Evolutionary conservation across 768 basidiomycete genomes (phyloP), one percentile per base, ranked within the genome.

Genomic region (Agrocybe chaxingu): DNA sequence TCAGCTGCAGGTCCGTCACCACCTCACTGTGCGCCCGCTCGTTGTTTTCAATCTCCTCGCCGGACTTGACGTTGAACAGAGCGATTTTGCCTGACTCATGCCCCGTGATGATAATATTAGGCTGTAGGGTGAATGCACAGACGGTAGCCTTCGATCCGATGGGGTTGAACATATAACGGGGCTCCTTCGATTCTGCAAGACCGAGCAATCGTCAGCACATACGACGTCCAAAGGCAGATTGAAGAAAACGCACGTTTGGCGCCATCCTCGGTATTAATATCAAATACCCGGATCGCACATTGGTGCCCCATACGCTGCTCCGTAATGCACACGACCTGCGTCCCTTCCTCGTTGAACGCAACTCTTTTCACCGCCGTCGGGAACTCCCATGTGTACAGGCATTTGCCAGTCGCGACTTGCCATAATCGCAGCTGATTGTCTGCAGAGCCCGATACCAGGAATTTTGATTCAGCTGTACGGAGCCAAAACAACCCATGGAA

Each of bases 291-390:
- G 61, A 99, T 89, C 18, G 93, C 87, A 57, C 92, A 90, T 61
- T 91, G 89, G 68, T 82, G 70, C 0, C 96, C 97, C 89, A 94
- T 94, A 48, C 97, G 87, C 71, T 97, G 94, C 70, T 98, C 97
- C 1, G 97, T 98, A 60, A 98, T 91, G 63, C 91, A 93, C 19
- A 98, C 86, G 32, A 98, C 75, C 60, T 83, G 80, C 18, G 81
- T 78, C 63, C 89, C 91, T 59, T 90, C 85, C 50, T 89, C 88
- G 68, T 81, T 92, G 77, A 96, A 98, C 6, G 85, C 81, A 18
- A 98, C 96, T 40, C 96, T 79, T 78, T 98, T 98, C 59, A 99
- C 91, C 4, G 97, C 97, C 0, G 96, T 98, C 33, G 91, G 90
- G 78, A 97, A 98, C 68, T 98, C 96, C 97, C 97, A 99, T 3